These are phyloP conservation scores for Chaetomium sp. DNA, from an alignment of 2,329 filamentous ascomycete species.

Conservation along the genomic window DNA sequence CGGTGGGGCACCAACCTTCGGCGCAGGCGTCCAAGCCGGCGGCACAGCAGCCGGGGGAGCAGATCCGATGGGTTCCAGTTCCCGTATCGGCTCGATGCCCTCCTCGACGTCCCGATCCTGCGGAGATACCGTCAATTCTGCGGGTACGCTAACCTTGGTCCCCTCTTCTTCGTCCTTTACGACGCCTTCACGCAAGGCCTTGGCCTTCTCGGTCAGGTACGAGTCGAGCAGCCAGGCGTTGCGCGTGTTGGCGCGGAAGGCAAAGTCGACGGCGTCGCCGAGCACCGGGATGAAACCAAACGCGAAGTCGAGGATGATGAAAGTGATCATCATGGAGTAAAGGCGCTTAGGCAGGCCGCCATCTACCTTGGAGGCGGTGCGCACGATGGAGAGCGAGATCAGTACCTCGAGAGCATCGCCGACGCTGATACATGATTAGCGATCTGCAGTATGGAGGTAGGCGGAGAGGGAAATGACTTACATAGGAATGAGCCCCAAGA, in stretches of 20 bases:
- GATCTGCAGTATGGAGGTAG: conserved; percentile 13
- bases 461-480: conserved; percentile 42
- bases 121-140: neutral
- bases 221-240: conserved; percentile 58
- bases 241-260: conserved; percentile 68
- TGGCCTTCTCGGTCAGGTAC: conserved; percentile 62
- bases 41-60: conserved; percentile 2
- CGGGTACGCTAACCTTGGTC: neutral
- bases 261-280: conserved; percentile 68
- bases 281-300: conserved; percentile 69
- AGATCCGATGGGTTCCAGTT: neutral
- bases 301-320: conserved; percentile 67
- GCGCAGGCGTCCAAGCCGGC: conserved; percentile 1
- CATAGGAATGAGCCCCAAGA: conserved; percentile 78
- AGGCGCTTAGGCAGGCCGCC: conserved; percentile 62
- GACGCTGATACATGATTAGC: conserved; percentile 40
- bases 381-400: conserved; percentile 69
- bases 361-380: conserved; percentile 65
- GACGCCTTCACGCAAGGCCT: conserved; percentile 36
- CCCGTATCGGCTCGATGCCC: neutral
- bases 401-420: conserved; percentile 70
- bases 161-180: conserved; percentile 35
- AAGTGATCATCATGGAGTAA: conserved; percentile 68
- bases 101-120: conserved; percentile 11
- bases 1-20: neutral